These are phyloP conservation scores for Penicillium canariense DNA, from an alignment of 495 filamentous ascomycete species.

Conservation along the genomic window DNA sequence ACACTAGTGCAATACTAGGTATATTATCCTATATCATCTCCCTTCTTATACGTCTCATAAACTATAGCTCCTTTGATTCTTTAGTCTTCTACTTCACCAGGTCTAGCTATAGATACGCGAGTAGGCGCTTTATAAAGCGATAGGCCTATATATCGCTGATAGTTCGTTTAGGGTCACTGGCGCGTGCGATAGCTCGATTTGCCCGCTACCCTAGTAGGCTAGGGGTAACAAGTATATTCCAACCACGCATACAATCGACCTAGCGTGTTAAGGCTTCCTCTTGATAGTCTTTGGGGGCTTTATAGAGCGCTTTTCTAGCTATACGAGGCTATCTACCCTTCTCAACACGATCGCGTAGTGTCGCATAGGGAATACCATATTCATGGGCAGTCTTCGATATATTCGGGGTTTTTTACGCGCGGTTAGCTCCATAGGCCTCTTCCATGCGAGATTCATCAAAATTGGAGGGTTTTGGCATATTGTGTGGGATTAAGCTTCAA, in stretches of 20 bases:
- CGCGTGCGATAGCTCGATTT: background rate
- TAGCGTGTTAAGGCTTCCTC: background rate
- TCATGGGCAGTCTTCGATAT: too few relatives aligned
- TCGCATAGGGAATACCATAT: too few relatives aligned
- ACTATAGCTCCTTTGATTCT: background rate
- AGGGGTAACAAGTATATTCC: background rate
- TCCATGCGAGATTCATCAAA: too few relatives aligned
- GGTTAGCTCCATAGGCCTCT: too few relatives aligned
- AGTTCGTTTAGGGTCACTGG: background rate
- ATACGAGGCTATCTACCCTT: too few relatives aligned
- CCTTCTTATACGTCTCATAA: too few relatives aligned
- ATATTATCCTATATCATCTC: background rate
- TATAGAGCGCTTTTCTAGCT: too few relatives aligned
- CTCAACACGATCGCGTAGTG: too few relatives aligned
- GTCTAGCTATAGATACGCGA: background rate
- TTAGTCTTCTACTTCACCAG: background rate
- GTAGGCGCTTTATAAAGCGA: background rate
- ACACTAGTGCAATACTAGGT: constrained; percentile 23
- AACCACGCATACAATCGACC: background rate
- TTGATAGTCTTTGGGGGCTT: too few relatives aligned
- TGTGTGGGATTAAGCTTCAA: too few relatives aligned
- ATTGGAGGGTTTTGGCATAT: too few relatives aligned
- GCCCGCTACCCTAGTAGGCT: background rate
- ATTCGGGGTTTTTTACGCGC: too few relatives aligned
- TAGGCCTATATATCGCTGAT: background rate